Evolutionary conservation across 352 stramenopile genomes (phyloP), one percentile per base, ranked within the genome.

Genomic region (Phytophthora cryptogea): DNA sequence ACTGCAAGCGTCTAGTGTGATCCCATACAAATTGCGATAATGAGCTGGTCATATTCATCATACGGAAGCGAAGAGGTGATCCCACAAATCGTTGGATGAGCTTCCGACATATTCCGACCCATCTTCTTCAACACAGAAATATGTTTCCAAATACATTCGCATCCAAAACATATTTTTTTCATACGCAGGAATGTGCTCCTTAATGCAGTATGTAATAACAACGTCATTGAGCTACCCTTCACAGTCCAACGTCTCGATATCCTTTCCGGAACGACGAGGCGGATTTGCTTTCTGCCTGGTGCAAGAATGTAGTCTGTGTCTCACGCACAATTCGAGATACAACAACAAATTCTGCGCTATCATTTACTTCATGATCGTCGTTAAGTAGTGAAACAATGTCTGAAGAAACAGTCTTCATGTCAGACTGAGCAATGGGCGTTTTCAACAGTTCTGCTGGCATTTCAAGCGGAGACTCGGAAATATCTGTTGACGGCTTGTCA

Each of bases 281-380:
- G 36, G 1, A 8, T 41, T 3, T 4, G 4, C 13, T 4, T 17
- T n/a, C 14, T 41, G 5, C 14, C 36, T 23, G 36, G 36, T 5
- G 8, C 8, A 23, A 41, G 8, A 2, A 23, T 23, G 36, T 13
- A 23, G 36, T 41, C n/a, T 23, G 36, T 41, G 11, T 41, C 14
- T 41, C 36, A 8, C 36, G 7, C 56, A 75, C 66, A 28, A 70
- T 75, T 23, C 2, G 20, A 23, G 20, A 23, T 2, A 2, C 20
- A 23, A 23, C 20, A 23, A 23, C 20, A 23, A 23, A 23, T 23
- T 23, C 20, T 2, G 20, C 20, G 20, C 20, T 23, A 23, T 23
- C 20, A 23, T 23, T 2, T 23, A 23, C 20, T 23, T 23, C 20
- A 23, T 23, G 1, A 23, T 23, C 20, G 20, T 23, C n/a, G n/a